A percentile compares a stretch with the other conserved stretches of the same genome.
phyloP scores from a whole-genome alignment of 1,284 basidiomycete genomes.

The Cryptococcus jaspeensis region DNA sequence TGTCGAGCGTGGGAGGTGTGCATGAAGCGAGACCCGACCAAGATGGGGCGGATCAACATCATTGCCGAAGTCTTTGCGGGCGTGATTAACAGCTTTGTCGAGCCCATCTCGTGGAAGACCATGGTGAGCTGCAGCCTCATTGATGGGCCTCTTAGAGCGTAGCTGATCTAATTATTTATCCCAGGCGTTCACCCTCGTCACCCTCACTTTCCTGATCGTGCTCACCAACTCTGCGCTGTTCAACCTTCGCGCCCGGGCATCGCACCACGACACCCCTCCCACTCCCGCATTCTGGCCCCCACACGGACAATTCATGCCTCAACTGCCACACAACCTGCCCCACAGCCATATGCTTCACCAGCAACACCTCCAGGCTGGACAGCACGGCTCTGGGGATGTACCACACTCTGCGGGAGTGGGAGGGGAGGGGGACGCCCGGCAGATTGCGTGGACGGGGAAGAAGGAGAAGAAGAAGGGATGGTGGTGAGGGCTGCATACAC shows the following conservation, averaged over 20 bases:
- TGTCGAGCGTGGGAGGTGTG: constrained; percentile 91
- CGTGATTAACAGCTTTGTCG: constrained; percentile 93
- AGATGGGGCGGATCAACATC: constrained; percentile 82
- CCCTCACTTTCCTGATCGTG: constrained; percentile 72
- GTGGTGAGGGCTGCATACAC: constrained; percentile 9
- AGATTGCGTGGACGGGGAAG: constrained; percentile 22
- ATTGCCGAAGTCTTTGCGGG: constrained; percentile 94
- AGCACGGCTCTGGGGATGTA: neutral
- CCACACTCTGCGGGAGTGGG: neutral
- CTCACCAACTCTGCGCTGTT: constrained; percentile 78
- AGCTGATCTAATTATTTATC: neutral
- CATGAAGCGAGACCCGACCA: constrained; percentile 89
- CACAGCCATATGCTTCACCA: constrained; percentile 11
- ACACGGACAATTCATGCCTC: constrained; percentile 21
- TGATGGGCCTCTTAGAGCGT: too few relatives aligned
- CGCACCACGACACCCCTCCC: constrained; percentile 15
- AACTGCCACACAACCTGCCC: constrained; percentile 16
- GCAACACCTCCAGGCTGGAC: neutral
- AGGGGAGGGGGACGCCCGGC: constrained; percentile 2
- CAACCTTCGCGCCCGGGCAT: constrained; percentile 49
- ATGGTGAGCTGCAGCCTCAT: constrained; percentile 59
- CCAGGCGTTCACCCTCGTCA: constrained; percentile 74
- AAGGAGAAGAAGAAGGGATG: constrained; percentile 18
- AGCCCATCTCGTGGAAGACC: constrained; percentile 95
- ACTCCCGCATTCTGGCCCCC: constrained; percentile 18